Evolutionary conservation across 257 asterid genomes (phyloP), one percentile per base, ranked within the genome.

Genomic region (Cynanchum wilfordii): DNA sequence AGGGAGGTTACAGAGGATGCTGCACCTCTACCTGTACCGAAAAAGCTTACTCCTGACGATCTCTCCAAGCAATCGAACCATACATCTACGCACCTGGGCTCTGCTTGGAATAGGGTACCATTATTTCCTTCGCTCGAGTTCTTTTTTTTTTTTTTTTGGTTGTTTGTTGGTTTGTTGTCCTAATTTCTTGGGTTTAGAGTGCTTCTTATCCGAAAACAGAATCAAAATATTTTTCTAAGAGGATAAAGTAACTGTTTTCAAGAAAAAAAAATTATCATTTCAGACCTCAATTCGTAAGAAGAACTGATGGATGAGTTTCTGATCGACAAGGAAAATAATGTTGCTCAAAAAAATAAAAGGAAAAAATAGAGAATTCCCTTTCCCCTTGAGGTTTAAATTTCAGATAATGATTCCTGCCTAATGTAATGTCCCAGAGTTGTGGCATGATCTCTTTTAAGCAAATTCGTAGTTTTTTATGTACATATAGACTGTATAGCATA

Each of bases 101-200:
- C 82, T 42, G 84, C 72, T 24, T 79, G 80, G 84, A 82, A 79
- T 70, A 29, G 70, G 86, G 86, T 82, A 82, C 10, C 47, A 8
- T 42, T 42, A 42, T 42, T 71, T 40, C 3, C 29, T n/a, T 64
- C 9, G 2, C 12, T 17, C 10, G 30, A 2, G 3, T 27, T 59
- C 27, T 1, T 3, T 25, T 5, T 36, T 8, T 8, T 12, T 12
- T 57, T 27, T n/a, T n/a, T n/a, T n/a, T n/a, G n/a, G n/a, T n/a
- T n/a, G n/a, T n/a, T n/a, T n/a, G n/a, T n/a, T 29, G 38, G 20
- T 59, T 59, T 27, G 42, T 40, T 59, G 20, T 58, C 20, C 19
- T 58, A 58, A 58, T 25, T 3, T 13, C 10, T 25, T 0, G 10
- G 5, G 3, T 19, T 58, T 12, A 0, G 29, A 24, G 3, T 3